A percentile compares a stretch with the other conserved stretches of the same genome.
Conservation (phyloP, 2,329 filamentous ascomycete genomes). For the Boeremia exigua region DNA sequence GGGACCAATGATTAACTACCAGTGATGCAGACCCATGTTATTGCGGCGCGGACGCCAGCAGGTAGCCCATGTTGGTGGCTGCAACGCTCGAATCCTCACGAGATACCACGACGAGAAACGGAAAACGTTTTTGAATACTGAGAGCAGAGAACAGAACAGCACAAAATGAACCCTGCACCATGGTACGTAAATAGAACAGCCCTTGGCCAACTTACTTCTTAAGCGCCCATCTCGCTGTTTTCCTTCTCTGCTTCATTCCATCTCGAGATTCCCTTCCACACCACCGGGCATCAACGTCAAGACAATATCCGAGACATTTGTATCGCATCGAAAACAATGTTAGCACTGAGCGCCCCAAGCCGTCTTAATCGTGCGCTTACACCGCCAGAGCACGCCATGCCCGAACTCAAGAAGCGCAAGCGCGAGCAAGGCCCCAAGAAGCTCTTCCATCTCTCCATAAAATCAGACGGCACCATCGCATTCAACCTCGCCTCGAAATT, state of each 20-base stretch:
- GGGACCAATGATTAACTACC: not conserved
- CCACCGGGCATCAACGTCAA: not conserved
- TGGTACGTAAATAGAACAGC: too few relatives aligned
- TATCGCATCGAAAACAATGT: too few relatives aligned
- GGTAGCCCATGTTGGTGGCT: not conserved
- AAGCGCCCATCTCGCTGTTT: too few relatives aligned
- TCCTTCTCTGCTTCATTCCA: too few relatives aligned
- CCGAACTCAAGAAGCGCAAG: not conserved
- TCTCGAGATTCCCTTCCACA: too few relatives aligned
- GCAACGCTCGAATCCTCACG: too few relatives aligned
- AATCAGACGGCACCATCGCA: not conserved
- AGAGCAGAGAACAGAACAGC: too few relatives aligned
- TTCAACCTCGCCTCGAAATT: not conserved
- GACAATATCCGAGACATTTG: not conserved
- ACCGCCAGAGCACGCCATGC: not conserved
- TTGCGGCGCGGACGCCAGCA: not conserved
- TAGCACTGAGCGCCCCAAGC: too few relatives aligned
- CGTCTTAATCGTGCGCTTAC: not conserved
- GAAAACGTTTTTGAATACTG: not conserved
- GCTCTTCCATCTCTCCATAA: not conserved
- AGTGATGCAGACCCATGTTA: not conserved
- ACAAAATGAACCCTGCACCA: too few relatives aligned
- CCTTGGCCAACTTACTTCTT: too few relatives aligned
- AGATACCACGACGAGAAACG: not conserved
- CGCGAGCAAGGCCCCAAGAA: not conserved